Evolutionary conservation across 768 basidiomycete genomes (phyloP), one percentile per base, ranked within the genome.

Genomic region (Lentinula raphanica): DNA sequence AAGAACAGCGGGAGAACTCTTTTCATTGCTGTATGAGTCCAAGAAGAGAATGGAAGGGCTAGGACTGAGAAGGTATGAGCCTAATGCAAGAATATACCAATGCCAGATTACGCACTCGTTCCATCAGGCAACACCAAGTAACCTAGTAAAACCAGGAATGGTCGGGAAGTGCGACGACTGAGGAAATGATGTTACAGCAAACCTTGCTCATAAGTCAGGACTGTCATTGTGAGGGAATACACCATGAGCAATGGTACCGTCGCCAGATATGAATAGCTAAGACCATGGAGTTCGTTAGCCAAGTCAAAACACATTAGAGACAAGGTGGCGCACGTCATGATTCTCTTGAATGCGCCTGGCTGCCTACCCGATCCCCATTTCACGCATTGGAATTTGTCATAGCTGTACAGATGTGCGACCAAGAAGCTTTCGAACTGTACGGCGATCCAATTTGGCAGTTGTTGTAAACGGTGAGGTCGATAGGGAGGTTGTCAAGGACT

Each of bases 331-430:
- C 66, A 91, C 88, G 88, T 92, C 91, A 93, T 93, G 66, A 93
- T 79, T 51, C 92, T 80, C 72, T 88, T 92, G 80, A 93, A 93
- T 12, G 90, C 84, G 57, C 91, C 91, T 58, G 87, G 88, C 68
- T 89, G 88, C 54, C 88, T 79, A 32, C 88, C 88, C 13, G 84
- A 78, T 67, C 83, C 78, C 88, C 89, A 91, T 69, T 75, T 79
- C 46, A 91, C 70, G 70, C 90, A 91, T 60, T 84, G 78, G 70
- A 91, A 88, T 59, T 72, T 78, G 72, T 92, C 90, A 65, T 91
- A 92, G 61, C 74, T 76, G 87, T 88, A 92, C n/a, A 92, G 79
- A 68, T 92, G 90, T 63, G 81, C 74, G 48, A 88, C 64, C 56
- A 91, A 78, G 68, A 90, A 89, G 45, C 72, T 64, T 56, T 83